A percentile compares a stretch with the other conserved stretches of the same genome.
Conservation (phyloP, 139 green algal species). For the Mychonastes homosphaera region DNA sequence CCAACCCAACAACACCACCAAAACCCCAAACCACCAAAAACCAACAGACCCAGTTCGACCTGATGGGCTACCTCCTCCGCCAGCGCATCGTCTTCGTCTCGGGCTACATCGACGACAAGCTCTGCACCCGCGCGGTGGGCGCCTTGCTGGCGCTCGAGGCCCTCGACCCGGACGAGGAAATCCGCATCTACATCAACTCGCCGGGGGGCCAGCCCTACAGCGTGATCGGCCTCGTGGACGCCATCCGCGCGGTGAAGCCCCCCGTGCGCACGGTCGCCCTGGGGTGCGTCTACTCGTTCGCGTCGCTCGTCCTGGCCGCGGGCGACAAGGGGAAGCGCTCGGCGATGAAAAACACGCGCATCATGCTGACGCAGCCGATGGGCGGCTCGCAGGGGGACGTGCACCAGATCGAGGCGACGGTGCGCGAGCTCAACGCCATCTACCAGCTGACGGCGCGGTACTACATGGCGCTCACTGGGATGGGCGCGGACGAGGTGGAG, state of each 20-base stretch:
- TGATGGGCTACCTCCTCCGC: constrained; percentile 69
- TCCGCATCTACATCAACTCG: constrained; percentile 93
- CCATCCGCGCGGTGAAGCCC: constrained; percentile 64
- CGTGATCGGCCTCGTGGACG: constrained; percentile 76
- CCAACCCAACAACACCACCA: neutral
- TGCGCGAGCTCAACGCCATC: constrained; percentile 49
- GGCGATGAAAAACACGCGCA: constrained; percentile 78
- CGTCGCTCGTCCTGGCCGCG: constrained; percentile 62
- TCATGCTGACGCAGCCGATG: constrained; percentile 93
- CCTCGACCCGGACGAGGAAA: constrained; percentile 67
- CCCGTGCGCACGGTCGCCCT: constrained; percentile 71
- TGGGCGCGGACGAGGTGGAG: constrained; percentile 60
- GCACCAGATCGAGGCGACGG: constrained; percentile 43
- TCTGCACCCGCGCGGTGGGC: constrained; percentile 67
- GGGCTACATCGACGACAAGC: constrained; percentile 73
- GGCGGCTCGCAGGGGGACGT: constrained; percentile 49
- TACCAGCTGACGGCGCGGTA: constrained; percentile 58
- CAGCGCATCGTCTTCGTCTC: constrained; percentile 88
- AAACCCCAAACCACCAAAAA: too few relatives aligned
- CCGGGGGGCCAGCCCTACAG: constrained; percentile 69
- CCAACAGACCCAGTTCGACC: constrained; percentile 65
- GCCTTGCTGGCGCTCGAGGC: constrained; percentile 78
- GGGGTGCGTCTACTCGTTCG: constrained; percentile 61
- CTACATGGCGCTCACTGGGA: constrained; percentile 64
- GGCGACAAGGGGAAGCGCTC: constrained; percentile 83